phyloP scores from a whole-genome alignment of 257 asterid species.

The Petunia secreta region DNA sequence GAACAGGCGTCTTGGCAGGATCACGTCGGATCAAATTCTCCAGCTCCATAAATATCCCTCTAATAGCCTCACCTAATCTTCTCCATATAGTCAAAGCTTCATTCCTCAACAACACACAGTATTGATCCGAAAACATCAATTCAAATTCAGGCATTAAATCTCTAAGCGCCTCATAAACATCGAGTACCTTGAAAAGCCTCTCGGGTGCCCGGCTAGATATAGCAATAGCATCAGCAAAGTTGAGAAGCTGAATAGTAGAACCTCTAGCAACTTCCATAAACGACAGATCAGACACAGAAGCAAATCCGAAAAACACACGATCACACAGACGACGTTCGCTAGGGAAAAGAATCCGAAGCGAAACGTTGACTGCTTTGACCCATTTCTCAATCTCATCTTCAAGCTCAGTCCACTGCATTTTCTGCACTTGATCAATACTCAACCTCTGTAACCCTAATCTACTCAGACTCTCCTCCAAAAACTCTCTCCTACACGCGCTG shows the following conservation, averaged over 20 bases:
- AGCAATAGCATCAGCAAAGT: slow-evolving; percentile 90
- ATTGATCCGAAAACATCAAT: slow-evolving; percentile 78
- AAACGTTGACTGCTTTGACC: slow-evolving; percentile 79
- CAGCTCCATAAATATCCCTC: slow-evolving; percentile 92
- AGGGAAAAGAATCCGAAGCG: slow-evolving; percentile 78
- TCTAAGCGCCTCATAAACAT: slow-evolving; percentile 83
- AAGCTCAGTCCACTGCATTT: slow-evolving; percentile 85
- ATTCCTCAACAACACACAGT: slow-evolving; percentile 67
- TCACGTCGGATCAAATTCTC: slow-evolving; percentile 93
- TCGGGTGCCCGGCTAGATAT: slow-evolving; percentile 95
- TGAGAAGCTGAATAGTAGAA: slow-evolving; percentile 77
- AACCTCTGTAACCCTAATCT: slow-evolving; percentile 82
- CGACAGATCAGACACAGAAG: slow-evolving; percentile 77
- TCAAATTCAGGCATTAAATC: slow-evolving; percentile 92
- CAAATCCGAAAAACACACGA: slow-evolving; percentile 67
- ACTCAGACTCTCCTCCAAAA: slow-evolving; percentile 91
- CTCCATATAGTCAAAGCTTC: slow-evolving; percentile 88
- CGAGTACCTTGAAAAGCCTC: slow-evolving; percentile 85
- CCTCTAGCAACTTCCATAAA: slow-evolving; percentile 97
- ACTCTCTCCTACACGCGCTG: slow-evolving; percentile 81
- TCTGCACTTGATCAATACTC: slow-evolving; percentile 85
- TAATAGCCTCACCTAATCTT: slow-evolving; percentile 81
- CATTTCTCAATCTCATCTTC: slow-evolving; percentile 94
- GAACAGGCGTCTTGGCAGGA: slow-evolving; percentile 80
- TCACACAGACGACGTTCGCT: slow-evolving; percentile 93